Evolutionary conservation across 805 yeast genomes (phyloP), one percentile per base, ranked within the genome.

Genomic region (Starmera pachycereana): DNA sequence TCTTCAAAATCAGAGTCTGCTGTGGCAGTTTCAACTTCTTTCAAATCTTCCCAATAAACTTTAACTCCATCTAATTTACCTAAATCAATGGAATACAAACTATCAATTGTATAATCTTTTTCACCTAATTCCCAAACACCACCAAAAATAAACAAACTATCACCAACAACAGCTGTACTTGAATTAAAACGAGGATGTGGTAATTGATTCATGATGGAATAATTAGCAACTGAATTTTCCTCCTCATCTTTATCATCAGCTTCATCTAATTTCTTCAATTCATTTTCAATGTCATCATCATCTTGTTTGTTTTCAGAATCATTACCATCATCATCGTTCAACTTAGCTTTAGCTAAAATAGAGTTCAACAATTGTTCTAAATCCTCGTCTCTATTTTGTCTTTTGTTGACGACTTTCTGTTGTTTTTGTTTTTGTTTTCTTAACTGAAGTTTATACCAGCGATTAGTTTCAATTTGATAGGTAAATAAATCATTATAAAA

Each of bases 171-270:
- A 42, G 94, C 79, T 4, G 87, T 75, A 3, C 89, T 64, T 4
- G 96, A 78, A 56, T 90, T 90, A 65, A 88, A 90, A 51, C 97
- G 69, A 2, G 89, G 76, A 54, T 90, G 97, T 2, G 97, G 97
- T 40, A 86, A 60, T 48, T 72, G 76, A 43, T 67, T 71, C 45
- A 75, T 61, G 0, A 80, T 54, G 2, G 80, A 78, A 40, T 48
- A 49, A 27, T 48, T 51, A 14, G 37, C 29, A 4, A 34, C 35
- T 8, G 29, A 36, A 3, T 28, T 39, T 5, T 14, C 37, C 12
- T 47, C 49, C 1, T 35, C 33, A 2, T 42, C 44, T 3, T 39
- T 43, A 12, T 45, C 43, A 13, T 40, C 37, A 33, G 27, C 14
- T 25, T 32, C 33, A 38, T 64, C 69, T 22, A 65, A 48, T 46